A percentile compares a stretch with the other conserved stretches of the same genome.
Evolutionary conservation across 169 alveolate genomes (phyloP).

Genomic region (Babesia bigemina): DNA sequence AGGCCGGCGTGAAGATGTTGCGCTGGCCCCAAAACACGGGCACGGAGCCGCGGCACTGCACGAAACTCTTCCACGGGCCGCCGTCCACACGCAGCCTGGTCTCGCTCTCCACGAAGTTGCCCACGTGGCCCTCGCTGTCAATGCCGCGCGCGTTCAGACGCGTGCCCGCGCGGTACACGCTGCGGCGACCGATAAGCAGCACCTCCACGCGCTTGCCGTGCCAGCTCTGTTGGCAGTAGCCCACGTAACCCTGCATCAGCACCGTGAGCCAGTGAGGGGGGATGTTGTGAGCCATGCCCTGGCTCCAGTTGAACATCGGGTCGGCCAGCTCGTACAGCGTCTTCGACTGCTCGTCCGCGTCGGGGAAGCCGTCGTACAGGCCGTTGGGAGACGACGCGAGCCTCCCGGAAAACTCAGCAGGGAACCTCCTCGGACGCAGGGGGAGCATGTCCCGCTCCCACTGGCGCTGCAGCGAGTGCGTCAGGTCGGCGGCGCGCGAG

Average conservation of each 20-base stretch:
- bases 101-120: constrained; percentile 96
- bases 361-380: background rate
- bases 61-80: constrained; percentile 50
- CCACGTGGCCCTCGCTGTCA: constrained; percentile 93
- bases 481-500: constrained; percentile 47
- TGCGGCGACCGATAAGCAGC: constrained; percentile 83
- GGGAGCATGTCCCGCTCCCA: constrained; percentile 36
- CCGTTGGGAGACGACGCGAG: background rate
- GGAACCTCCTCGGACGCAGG: constrained; percentile 28
- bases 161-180: constrained; percentile 91
- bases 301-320: constrained; percentile 51
- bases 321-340: constrained; percentile 48
- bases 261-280: constrained; percentile 62
- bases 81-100: constrained; percentile 78
- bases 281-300: constrained; percentile 18
- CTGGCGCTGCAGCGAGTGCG: constrained; percentile 52
- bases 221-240: constrained; percentile 36
- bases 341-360: background rate
- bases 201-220: constrained; percentile 52
- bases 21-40: constrained; percentile 96
- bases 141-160: constrained; percentile 94
- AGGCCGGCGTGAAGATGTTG: constrained; percentile 74
- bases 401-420: background rate
- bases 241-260: constrained; percentile 67
- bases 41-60: constrained; percentile 91